Evolutionary conservation across 768 basidiomycete species (phyloP), one percentile per base, ranked within the genome.

Genomic region (Pholiota microspora): DNA sequence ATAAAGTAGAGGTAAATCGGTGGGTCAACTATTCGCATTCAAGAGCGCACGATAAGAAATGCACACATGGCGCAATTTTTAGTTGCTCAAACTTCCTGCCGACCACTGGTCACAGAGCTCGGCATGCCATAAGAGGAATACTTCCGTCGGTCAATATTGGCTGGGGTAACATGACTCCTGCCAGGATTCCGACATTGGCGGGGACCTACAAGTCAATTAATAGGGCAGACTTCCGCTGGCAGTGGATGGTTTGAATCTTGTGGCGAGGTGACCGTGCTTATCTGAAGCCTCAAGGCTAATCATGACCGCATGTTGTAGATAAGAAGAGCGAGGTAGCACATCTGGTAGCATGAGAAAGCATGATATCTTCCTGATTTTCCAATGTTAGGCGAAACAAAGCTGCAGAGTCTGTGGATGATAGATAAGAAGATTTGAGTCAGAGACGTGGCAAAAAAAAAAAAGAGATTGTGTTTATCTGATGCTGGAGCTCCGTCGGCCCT

Each of bases 51-150:
- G 46, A 59, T 59, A 42, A 49, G 53, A 45, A 48, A 53, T 57
- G 29, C 29, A 53, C 24, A 25, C 52, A 57, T 57, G 49, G 56
- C 59, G 59, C 59, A 52, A 60, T 60, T 49, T 38, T 51, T 49
- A 24, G 40, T 49, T 53, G 45, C 40, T 38, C 27, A 48, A 16
- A 18, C 8, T 35, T 50, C 29, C 31, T 34, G 49, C 29, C 49
- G 25, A 50, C 34, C 29, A 35, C 25, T 8, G 15, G 40, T 28
- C 25, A 42, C 12, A 21, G 18, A 9, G 31, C 28, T 53, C 52
- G 45, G 54, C 54, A 55, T 18, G 21, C 18, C 54, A 49, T 31
- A 55, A 45, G 44, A 27, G 45, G 34, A 35, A 51, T 51, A 42
- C 45, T 35, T 36, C 34, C 53, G 53, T 54, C 40, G 21, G 8